Base-by-base conservation (phyloP, 2,329 filamentous ascomycete genomes). In the Diaporthe batatas region DNA sequence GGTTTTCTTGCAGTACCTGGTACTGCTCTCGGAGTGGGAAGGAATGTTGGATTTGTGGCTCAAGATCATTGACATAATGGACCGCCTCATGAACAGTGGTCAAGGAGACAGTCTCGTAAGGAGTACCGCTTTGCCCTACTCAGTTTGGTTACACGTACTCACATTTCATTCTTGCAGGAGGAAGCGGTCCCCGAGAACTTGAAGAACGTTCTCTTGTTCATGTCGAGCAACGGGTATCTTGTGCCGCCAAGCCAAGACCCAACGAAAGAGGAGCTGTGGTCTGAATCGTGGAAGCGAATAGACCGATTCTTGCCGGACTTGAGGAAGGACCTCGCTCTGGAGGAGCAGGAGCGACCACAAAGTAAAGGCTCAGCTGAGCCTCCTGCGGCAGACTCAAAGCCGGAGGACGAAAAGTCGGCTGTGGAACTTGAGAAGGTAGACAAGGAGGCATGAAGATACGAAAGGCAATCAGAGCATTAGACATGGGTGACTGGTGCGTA, bases 161-260 rank as follows among this genome's bases (percentile, higher is more conserved):
- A 74, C 42, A 59, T 47, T 18, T 32, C 68, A 36, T 77, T 29
- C 68, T 32, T 77, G 74, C 77, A 97, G 91, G 95, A 97, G 83
- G 96, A 99, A 85, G 96, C 96, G 16, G 95, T 98, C 2, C 93
- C 94, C 0, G 96, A 99, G 82, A 96, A 94, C 76, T 85, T 99
- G 72, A 99, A 99, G 84, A 99, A 99, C 76, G 95, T 98, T 68
- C 86, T 98, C 32, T 87, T 99, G 12, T 96, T 99, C 78, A 98
- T 99, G 95, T 91, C 93, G 7, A 96, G 92, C 80, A 95, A 93
- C 67, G 95, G 93, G 47, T 95, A 94, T 78, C 89, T 99, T 6
- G 91, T 94, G 0, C 89, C 93, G 1, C 94, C 94, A 16, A 86
- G 83, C 75, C 82, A 87, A 77, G 87, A 91, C 75, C 79, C 86